phyloP scores from a whole-genome alignment of 805 yeast species.

The Kodamaea neixiangensis region DNA sequence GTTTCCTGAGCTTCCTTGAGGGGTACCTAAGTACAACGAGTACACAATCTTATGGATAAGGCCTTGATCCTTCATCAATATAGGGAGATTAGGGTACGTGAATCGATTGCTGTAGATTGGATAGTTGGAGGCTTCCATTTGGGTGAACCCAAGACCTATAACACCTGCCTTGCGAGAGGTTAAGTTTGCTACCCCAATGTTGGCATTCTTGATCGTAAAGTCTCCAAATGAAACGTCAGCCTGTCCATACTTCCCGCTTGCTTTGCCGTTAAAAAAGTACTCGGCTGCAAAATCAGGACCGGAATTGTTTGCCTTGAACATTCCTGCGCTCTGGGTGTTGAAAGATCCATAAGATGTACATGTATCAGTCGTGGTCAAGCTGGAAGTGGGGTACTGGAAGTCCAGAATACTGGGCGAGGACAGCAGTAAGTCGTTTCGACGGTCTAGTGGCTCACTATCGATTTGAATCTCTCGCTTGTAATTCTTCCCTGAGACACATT shows the following conservation, averaged over 20 bases:
- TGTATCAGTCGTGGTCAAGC: neutral
- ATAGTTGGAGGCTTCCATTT: neutral
- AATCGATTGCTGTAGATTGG: neutral
- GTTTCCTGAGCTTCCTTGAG: slow-evolving; percentile 45
- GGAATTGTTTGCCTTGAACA: neutral
- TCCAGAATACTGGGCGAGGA: too few relatives aligned
- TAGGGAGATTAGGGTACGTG: slow-evolving; percentile 46
- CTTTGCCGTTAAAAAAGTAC: neutral
- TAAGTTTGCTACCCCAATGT: neutral
- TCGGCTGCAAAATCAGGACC: neutral
- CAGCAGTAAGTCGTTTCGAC: too few relatives aligned
- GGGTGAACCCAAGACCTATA: neutral
- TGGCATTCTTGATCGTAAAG: neutral
- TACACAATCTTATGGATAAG: slow-evolving; percentile 56
- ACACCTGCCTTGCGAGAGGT: neutral
- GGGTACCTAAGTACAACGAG: slow-evolving; percentile 59
- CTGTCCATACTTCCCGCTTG: neutral
- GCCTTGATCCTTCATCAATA: slow-evolving; percentile 58
- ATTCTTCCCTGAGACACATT: neutral
- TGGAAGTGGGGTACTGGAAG: neutral
- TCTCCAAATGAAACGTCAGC: neutral
- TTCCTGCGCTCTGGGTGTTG: neutral
- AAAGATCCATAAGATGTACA: neutral
- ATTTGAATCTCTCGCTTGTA: neutral
- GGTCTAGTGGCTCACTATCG: too few relatives aligned